These are phyloP conservation scores for Saccharomycopsis synnaedendra DNA, from an alignment of 805 yeast genomes.

Conservation along the genomic window DNA sequence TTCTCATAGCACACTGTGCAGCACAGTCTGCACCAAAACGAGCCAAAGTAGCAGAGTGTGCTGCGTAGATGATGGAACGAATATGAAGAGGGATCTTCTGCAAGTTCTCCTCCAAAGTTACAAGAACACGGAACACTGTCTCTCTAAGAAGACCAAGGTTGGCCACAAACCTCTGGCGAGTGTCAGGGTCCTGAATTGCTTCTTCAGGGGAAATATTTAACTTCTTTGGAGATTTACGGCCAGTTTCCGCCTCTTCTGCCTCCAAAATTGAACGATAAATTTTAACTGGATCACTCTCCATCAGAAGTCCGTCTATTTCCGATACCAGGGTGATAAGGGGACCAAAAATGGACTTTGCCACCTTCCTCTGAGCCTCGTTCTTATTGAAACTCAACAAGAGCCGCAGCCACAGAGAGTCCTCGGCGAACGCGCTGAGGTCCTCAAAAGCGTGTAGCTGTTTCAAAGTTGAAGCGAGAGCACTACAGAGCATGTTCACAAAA, in stretches of 20 bases:
- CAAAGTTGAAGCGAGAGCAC: constrained; percentile 32
- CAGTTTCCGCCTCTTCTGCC: constrained; percentile 4
- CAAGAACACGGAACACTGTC: constrained; percentile 46
- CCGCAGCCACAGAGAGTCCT: constrained; percentile 30
- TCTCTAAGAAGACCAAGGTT: constrained; percentile 41
- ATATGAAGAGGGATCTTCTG: constrained; percentile 44
- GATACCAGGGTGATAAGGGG: constrained; percentile 27
- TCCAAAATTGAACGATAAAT: constrained; percentile 31
- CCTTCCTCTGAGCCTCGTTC: constrained; percentile 24
- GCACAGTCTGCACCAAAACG: constrained; percentile 46
- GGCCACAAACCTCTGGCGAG: constrained; percentile 35
- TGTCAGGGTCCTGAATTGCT: constrained; percentile 36
- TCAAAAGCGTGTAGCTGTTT: constrained; percentile 18
- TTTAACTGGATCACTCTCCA: constrained; percentile 71
- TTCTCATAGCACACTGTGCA: constrained; percentile 56
- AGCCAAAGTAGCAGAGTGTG: constrained; percentile 29
- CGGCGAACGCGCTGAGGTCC: constrained; percentile 18
- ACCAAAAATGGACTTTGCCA: constrained; percentile 25
- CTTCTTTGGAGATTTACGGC: not conserved
- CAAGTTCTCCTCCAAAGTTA: constrained; percentile 33
- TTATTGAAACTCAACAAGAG: constrained; percentile 29
- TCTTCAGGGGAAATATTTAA: constrained; percentile 18
- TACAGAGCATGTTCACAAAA: constrained; percentile 44
- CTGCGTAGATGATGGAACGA: constrained; percentile 39
- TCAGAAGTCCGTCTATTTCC: constrained; percentile 32